These are phyloP conservation scores for Imleria badia DNA, from an alignment of 768 basidiomycete genomes.

Conservation along the genomic window DNA sequence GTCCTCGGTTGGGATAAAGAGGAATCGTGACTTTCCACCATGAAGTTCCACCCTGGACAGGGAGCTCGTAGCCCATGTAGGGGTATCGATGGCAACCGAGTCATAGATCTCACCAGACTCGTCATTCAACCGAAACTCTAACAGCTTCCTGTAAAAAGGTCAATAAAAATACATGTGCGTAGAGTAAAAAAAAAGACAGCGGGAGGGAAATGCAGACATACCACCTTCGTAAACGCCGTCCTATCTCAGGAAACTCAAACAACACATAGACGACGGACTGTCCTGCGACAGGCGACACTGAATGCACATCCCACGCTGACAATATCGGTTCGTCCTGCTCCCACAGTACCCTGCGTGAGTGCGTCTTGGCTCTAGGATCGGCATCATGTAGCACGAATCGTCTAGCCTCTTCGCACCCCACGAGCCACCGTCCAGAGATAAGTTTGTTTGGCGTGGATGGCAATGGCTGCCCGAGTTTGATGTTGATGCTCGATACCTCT, in stretches of 20 bases:
- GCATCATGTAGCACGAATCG: background rate
- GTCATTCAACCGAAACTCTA: background rate
- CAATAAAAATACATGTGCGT: background rate
- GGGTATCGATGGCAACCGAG: background rate
- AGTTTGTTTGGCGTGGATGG: too few species aligned
- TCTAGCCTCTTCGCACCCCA: background rate
- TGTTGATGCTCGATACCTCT: background rate
- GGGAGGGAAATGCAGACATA: background rate
- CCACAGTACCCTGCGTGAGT: too few species aligned
- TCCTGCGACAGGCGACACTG: background rate
- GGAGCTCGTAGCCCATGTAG: background rate
- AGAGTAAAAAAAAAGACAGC: too few species aligned
- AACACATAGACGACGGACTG: background rate
- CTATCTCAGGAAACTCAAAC: too few species aligned
- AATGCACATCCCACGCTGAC: background rate
- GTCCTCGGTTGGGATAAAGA: background rate
- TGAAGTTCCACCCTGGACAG: rapidly evolving
- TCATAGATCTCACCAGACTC: background rate
- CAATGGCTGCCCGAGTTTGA: background rate
- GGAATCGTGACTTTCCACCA: background rate
- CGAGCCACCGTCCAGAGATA: background rate
- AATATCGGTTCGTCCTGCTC: too few species aligned
- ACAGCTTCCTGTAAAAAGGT: background rate
- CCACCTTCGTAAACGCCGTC: too few species aligned
- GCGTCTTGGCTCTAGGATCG: background rate